These are phyloP conservation scores for Candida sithepensis DNA, from an alignment of 805 yeast species.

Conservation along the genomic window DNA sequence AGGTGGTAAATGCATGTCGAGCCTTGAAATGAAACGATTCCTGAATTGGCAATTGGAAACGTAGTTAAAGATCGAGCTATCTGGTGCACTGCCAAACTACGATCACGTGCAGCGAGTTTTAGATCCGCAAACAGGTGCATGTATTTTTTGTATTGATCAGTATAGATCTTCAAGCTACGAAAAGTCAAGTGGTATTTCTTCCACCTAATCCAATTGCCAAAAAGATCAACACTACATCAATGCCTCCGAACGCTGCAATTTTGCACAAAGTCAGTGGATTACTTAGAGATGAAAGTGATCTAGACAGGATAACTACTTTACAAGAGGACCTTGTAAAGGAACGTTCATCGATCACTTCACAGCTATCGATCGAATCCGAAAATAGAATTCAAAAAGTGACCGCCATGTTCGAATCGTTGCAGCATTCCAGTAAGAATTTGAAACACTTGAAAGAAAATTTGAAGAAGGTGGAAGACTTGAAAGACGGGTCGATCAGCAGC, in stretches of 20 bases:
- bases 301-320: conserved; percentile 49
- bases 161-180: not conserved
- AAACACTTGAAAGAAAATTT: conserved; percentile 41
- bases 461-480: conserved; percentile 32
- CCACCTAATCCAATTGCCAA: no score
- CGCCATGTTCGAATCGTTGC: conserved; percentile 22
- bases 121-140: no score
- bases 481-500: conserved; percentile 46
- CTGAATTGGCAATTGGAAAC: no score
- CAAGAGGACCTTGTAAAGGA: conserved; percentile 61
- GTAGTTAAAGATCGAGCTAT: no score
- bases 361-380: conserved; percentile 62
- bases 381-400: conserved; percentile 37
- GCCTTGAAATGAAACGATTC: no score
- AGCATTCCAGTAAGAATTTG: conserved; percentile 40
- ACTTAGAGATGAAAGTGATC: conserved; percentile 38
- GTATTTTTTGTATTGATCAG: not conserved
- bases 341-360: conserved; percentile 70
- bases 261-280: conserved; percentile 23
- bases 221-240: no score
- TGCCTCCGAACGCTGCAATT: conserved; percentile 15
- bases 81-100: no score
- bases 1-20: no score
- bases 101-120: no score
- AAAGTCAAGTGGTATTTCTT: no score